Base-by-base conservation (phyloP, 2,329 filamentous ascomycete species). In the Botrytis paeoniae region DNA sequence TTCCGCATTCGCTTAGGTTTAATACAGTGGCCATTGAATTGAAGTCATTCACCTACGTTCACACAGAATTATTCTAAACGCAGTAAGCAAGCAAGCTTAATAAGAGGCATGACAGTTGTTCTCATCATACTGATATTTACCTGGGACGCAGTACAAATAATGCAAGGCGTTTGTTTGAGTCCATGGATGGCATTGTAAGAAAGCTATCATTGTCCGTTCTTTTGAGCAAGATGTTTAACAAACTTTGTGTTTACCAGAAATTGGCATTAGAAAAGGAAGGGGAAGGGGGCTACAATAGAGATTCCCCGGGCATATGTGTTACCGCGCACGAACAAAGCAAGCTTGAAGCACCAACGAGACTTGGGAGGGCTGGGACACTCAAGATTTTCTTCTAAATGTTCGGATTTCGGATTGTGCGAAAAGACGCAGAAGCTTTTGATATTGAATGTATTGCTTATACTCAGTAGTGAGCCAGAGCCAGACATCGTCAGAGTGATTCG, bases 231-330 rank as follows among this genome's bases (percentile, higher is more conserved):
- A 0, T 51, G 45, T 51, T n/a, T 14, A 12, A 14, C 25, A 0
- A n/a, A 51, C 1, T 14, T n/a, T n/a, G 20, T n/a, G 2, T n/a
- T 51, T 51, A 51, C 6, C 1, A 16, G 10, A n/a, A 14, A 14
- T 14, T n/a, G 25, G 25, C 25, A 51, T n/a, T 51, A n/a, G 25
- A 0, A n/a, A 51, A 51, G 2, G 25, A 51, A 51, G 3, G 32
- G 32, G 2, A 0, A 8, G 16, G 3, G 6, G 0, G 14, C 14
- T 1, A 54, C 2, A 54, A 8, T 8, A 2, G 3, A 54, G n/a
- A 14, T 3, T 16, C 16, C 1, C 51, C 7, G n/a, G 6, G 6
- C 12, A 54, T 16, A 54, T n/a, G 6, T 14, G 48, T n/a, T n/a
- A 6, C 14, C 25, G 48, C 12, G 25, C 25, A n/a, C 14, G 10